Base-by-base conservation (phyloP, 2,329 filamentous ascomycete genomes). In the Didymella exigua region DNA sequence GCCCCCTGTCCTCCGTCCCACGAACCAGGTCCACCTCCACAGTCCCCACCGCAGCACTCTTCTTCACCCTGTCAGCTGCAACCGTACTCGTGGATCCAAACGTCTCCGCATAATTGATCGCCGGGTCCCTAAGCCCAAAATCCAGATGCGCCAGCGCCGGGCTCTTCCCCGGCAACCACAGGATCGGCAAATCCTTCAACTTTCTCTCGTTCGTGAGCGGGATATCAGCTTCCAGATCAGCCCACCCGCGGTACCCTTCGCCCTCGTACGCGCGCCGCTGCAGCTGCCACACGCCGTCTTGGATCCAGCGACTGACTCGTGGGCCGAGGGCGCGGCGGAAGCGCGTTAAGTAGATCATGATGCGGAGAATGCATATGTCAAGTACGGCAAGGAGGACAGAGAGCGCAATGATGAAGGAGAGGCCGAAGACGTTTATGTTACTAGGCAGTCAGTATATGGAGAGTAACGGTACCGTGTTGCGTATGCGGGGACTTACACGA, bases 241-340 rank as follows among this genome's bases (percentile, higher is more conserved):
- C 37, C 64, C 64, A 67, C 0, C 3, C 7, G 4, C 56, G 54
- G 6, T 62, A 50, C 6, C 53, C 58, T 34, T 62, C 47, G 9
- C 56, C 62, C 33, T 68, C 64, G 46, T 65, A 65, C 1, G 63
- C 67, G n/a, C 67, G 56, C 4, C 64, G 58, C 34, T 70, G 67
- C 1, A 68, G 50, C 19, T 70, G 66, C 44, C 62, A 65, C 1
- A 70, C 34, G 11, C 67, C 67, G 29, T 70, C 66, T 49, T 68
- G 64, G 14, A 67, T 60, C 67, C 67, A 68, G 23, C 66, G 54
- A 5, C 65, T 66, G 30, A 68, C 60, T 14, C 61, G 56, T 0
- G 65, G 66, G 1, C 58, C 58, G 8, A 70, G 45, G 1, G 57
- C 60, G 5, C 21, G 18, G 2, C 66, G 48, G 18, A 64, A 67